Conservation (phyloP, 495 filamentous ascomycete genomes). For the Ramalina intermedia region DNA sequence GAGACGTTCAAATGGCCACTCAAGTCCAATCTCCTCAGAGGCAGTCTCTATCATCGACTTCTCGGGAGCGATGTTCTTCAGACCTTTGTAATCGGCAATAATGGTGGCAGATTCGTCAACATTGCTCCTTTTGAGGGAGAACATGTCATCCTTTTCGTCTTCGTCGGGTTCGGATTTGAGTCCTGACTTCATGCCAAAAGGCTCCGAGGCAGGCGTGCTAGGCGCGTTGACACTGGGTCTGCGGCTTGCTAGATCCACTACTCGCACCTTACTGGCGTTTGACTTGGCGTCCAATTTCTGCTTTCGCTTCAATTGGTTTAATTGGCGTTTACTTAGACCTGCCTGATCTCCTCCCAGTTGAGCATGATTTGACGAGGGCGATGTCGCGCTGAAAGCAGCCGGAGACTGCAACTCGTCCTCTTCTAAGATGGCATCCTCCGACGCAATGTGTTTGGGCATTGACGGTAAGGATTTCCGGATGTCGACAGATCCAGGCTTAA, state of each 20-base stretch:
- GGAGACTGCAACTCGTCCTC: constrained; percentile 33
- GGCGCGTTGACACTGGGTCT: constrained; percentile 50
- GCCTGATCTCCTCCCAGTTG: constrained; percentile 47
- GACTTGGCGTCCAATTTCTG: constrained; percentile 72
- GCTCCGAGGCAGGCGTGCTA: constrained; percentile 50
- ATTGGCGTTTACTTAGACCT: constrained; percentile 73
- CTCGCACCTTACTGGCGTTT: constrained; percentile 74
- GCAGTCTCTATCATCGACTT: constrained; percentile 49
- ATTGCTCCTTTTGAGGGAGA: constrained; percentile 62
- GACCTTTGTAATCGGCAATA: constrained; percentile 88
- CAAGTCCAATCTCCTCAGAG: constrained; percentile 58
- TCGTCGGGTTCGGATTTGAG: constrained; percentile 38
- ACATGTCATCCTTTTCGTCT: constrained; percentile 54
- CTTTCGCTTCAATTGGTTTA: constrained; percentile 88
- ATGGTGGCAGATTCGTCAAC: constrained; percentile 81
- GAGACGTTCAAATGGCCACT: constrained; percentile 88
- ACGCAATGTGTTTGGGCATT: constrained; percentile 31
- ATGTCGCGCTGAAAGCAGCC: constrained; percentile 28
- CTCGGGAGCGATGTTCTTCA: constrained; percentile 37
- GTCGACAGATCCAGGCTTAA: constrained; percentile 28
- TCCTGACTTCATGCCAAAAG: constrained; percentile 53
- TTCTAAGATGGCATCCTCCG: constrained; percentile 20
- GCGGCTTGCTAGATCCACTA: constrained; percentile 69
- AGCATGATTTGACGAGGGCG: constrained; percentile 31
- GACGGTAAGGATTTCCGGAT: constrained; percentile 26